These are phyloP conservation scores for Fomitopsis palustris DNA, from an alignment of 1,284 basidiomycete genomes.

Conservation along the genomic window DNA sequence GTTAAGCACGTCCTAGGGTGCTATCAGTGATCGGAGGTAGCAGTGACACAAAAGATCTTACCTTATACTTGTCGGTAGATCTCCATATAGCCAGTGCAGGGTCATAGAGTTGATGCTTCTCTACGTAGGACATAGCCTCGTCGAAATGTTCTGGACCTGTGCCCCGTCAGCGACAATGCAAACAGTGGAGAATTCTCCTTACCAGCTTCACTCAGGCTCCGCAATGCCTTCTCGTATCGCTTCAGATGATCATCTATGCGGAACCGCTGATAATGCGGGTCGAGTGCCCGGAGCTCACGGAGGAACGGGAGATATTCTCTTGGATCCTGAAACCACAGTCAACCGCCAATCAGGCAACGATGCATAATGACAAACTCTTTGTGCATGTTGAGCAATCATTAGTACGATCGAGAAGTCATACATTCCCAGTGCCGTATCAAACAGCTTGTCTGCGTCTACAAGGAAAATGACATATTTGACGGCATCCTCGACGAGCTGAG, in stretches of 20 bases:
- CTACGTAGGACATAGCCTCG: slow-evolving; percentile 79
- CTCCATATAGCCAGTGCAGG: slow-evolving; percentile 74
- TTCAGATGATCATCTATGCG: slow-evolving; percentile 92
- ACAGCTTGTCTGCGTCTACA: slow-evolving; percentile 89
- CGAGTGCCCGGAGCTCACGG: slow-evolving; percentile 80
- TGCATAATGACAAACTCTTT: slow-evolving; percentile 83
- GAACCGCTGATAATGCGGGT: slow-evolving; percentile 84
- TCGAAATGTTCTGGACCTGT: slow-evolving; percentile 65
- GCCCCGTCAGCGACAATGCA: background rate
- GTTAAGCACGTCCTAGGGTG: slow-evolving; percentile 48
- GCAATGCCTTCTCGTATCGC: slow-evolving; percentile 73
- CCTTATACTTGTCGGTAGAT: slow-evolving; percentile 59
- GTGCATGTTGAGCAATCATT: slow-evolving; percentile 95
- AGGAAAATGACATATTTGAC: slow-evolving; percentile 99
- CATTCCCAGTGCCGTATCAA: slow-evolving; percentile 96
- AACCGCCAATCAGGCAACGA: no score
- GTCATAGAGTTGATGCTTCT: slow-evolving; percentile 76
- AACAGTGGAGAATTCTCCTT: slow-evolving; percentile 11
- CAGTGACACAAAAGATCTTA: slow-evolving; percentile 22
- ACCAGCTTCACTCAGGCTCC: slow-evolving; percentile 77
- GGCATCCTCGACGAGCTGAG: slow-evolving; percentile 87
- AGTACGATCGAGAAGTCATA: slow-evolving; percentile 97
- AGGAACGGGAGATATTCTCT: slow-evolving; percentile 98
- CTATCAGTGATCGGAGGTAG: background rate
- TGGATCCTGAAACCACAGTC: slow-evolving; percentile 66